A percentile compares a stretch with the other conserved stretches of the same genome.
These are phyloP conservation scores for Pisolithus orientalis DNA, from an alignment of 768 basidiomycete species.

Conservation along the genomic window DNA sequence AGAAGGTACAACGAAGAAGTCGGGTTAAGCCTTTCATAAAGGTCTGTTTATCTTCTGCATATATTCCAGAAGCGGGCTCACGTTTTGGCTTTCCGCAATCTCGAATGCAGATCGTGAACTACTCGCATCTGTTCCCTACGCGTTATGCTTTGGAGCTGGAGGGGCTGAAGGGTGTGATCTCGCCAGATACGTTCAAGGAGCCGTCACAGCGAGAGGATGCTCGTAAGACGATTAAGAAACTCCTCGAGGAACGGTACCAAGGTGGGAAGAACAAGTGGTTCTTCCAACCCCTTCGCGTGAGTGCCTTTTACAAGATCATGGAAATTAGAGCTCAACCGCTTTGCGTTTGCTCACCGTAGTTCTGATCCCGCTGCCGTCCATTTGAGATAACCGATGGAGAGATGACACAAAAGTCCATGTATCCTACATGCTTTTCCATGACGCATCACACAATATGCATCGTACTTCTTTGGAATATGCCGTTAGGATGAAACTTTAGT, in stretches of 20 bases:
- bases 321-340: constrained; percentile 2
- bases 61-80: too few species aligned
- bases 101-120: constrained; percentile 74
- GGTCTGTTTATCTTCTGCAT: constrained; percentile 40
- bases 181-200: constrained; percentile 94
- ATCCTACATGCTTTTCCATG: constrained; percentile 26
- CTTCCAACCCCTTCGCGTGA: constrained; percentile 80
- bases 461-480: constrained; percentile 1
- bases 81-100: too few species aligned
- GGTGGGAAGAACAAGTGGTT: constrained; percentile 98
- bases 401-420: constrained; percentile 34
- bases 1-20: constrained; percentile 86
- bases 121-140: constrained; percentile 98
- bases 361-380: constrained; percentile 24
- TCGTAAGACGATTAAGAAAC: constrained; percentile 95
- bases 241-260: constrained; percentile 92
- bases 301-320: constrained; percentile 9
- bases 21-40: constrained; percentile 99
- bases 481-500: background rate
- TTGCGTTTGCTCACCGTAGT: constrained; percentile 14
- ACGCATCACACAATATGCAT: constrained; percentile 20
- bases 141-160: constrained; percentile 98
- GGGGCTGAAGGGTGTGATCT: constrained; percentile 81
- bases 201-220: constrained; percentile 89
- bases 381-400: constrained; percentile 8